Conservation (phyloP, 2,329 filamentous ascomycete genomes). For the Rhinocladiella mackenziei region DNA sequence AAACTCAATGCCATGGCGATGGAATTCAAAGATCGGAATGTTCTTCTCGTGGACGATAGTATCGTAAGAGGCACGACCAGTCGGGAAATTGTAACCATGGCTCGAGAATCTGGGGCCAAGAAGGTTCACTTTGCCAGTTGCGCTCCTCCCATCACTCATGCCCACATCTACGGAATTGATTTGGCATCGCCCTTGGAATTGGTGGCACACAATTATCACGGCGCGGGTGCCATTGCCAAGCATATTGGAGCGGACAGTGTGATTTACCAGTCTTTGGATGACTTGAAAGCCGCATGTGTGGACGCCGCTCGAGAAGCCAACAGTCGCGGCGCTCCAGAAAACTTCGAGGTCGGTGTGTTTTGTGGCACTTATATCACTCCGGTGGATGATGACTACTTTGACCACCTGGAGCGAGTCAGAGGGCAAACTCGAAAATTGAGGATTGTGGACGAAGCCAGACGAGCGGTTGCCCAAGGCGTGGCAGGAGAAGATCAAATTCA, state of each 20-base stretch:
- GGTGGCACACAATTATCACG: slow-evolving; percentile 63
- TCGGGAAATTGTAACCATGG: slow-evolving; percentile 77
- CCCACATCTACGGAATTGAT: slow-evolving; percentile 83
- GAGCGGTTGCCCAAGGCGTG: slow-evolving; percentile 60
- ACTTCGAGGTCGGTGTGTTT: slow-evolving; percentile 91
- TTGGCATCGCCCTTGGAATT: slow-evolving; percentile 67
- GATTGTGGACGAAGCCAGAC: slow-evolving; percentile 60
- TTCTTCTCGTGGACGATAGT: slow-evolving; percentile 83
- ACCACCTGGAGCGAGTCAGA: slow-evolving; percentile 68
- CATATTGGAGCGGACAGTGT: slow-evolving; percentile 72
- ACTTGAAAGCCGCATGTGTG: slow-evolving; percentile 74
- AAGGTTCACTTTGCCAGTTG: slow-evolving; percentile 81
- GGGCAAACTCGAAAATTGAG: slow-evolving; percentile 67
- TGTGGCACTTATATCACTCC: slow-evolving; percentile 80
- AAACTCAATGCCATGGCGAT: slow-evolving; percentile 84
- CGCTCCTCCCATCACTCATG: slow-evolving; percentile 75
- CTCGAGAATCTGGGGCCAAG: slow-evolving; percentile 73
- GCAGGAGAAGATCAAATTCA: slow-evolving; percentile 59
- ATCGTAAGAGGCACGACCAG: slow-evolving; percentile 84
- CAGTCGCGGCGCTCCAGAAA: slow-evolving; percentile 50
- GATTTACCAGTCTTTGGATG: slow-evolving; percentile 71
- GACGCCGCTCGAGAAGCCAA: slow-evolving; percentile 58
- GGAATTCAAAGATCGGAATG: slow-evolving; percentile 76
- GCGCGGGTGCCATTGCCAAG: slow-evolving; percentile 57
- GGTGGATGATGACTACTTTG: slow-evolving; percentile 75